A percentile compares a stretch with the other conserved stretches of the same genome.
phyloP scores from a whole-genome alignment of 2,329 filamentous ascomycete genomes.

The Neofusicoccum cordaticola region DNA sequence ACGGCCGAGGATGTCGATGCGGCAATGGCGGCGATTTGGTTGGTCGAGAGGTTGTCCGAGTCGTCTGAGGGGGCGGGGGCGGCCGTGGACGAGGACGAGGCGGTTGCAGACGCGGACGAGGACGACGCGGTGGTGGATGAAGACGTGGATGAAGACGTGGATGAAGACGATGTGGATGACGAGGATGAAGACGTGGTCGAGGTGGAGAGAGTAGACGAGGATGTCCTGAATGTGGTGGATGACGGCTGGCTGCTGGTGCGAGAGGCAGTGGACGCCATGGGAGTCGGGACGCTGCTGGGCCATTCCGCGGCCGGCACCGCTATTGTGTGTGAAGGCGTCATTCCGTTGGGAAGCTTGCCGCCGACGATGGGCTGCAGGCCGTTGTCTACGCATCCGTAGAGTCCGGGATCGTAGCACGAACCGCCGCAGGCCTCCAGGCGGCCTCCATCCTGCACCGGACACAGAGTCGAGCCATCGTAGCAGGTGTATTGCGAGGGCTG shows the following conservation, averaged over 20 bases:
- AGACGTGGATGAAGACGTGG: neutral
- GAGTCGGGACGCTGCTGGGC: neutral
- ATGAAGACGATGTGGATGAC: neutral
- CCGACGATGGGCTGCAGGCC: neutral
- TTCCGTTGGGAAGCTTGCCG: neutral
- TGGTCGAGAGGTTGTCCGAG: conserved; percentile 23
- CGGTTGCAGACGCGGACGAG: neutral
- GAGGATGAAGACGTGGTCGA: neutral
- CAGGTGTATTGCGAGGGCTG: conserved; percentile 12
- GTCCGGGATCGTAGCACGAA: conserved; percentile 6
- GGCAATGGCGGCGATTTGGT: conserved; percentile 36
- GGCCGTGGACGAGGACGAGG: conserved; percentile 4
- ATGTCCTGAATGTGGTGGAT: neutral
- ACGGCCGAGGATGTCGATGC: conserved; percentile 33
- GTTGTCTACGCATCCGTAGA: conserved; percentile 5
- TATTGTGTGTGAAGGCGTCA: neutral
- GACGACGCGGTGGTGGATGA: neutral
- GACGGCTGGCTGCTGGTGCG: neutral
- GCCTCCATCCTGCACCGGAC: neutral
- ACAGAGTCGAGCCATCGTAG: conserved; percentile 2
- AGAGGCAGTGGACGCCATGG: neutral
- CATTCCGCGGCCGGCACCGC: neutral
- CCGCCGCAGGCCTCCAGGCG: conserved; percentile 6
- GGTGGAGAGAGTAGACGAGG: neutral
- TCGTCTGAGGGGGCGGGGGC: conserved; percentile 1